Percentiles rank a stretch among this genome's conserved stretches.
phyloP scores from a whole-genome alignment of 106 monocot genomes.

The Posidonia australis region DNA sequence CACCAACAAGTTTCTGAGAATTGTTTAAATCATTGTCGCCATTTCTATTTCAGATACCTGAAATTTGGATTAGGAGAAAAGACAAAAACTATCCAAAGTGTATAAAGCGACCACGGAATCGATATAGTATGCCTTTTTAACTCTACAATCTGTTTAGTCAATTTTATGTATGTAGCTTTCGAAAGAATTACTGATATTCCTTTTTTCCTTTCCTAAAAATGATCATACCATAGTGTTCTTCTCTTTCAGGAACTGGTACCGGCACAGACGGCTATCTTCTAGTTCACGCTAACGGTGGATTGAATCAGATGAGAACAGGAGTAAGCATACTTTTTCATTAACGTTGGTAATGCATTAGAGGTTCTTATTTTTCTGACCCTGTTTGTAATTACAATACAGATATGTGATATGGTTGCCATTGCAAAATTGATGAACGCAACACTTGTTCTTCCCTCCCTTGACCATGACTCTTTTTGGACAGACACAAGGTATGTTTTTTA shows the following conservation, averaged over 20 bases:
- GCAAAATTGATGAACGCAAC: slow-evolving; percentile 64
- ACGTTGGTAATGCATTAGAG: too few relatives aligned
- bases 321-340: slow-evolving; percentile 22
- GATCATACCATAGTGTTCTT: neutral
- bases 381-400: slow-evolving; percentile 19
- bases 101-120: slow-evolving; percentile 32
- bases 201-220: neutral
- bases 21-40: neutral
- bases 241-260: slow-evolving; percentile 4
- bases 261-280: slow-evolving; percentile 53
- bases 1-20: too few relatives aligned
- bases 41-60: slow-evolving; percentile 21
- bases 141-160: neutral
- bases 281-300: slow-evolving; percentile 73
- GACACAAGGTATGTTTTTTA: slow-evolving; percentile 34
- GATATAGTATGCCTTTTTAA: slow-evolving; percentile 19
- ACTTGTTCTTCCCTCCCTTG: slow-evolving; percentile 49
- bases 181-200: too few relatives aligned
- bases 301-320: slow-evolving; percentile 90
- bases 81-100: slow-evolving; percentile 27
- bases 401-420: slow-evolving; percentile 61
- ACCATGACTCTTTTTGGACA: slow-evolving; percentile 63
- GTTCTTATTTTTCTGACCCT: neutral
- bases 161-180: neutral
- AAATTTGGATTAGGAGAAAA: slow-evolving; percentile 40